Base-by-base conservation (phyloP, 257 asterid genomes). In the Nicotiana sylvestris region DNA sequence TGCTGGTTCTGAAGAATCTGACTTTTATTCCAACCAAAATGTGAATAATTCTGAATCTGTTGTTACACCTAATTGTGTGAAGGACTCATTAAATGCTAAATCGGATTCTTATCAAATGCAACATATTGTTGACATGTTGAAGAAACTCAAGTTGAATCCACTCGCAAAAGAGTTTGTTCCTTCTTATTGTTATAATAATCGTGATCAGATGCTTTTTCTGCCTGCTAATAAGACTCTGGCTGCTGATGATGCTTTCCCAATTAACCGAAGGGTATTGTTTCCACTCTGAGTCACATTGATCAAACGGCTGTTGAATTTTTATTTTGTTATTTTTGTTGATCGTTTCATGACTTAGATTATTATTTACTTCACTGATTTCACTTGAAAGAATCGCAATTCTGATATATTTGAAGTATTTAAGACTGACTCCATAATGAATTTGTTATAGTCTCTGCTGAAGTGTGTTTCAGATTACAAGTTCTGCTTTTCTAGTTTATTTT, bases 141-240 rank as follows among this genome's bases (percentile, higher is more conserved):
- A 93, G 87, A 88, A 89, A 21, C 88, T 93, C 82, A 93, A 93
- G 91, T 69, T 95, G 89, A 95, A 95, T 92, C 99, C 99, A 62
- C 81, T 87, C 81, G 99, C 99, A 9, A 92, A 93, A 91, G 99
- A 95, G 90, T 95, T 95, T 43, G 87, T 93, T 81, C 99, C 99
- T 77, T 91, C 97, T 37, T 89, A 94, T 46, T 88, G 92, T 86
- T 46, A 82, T 53, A 53, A 89, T 87, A 65, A 84, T 84, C 91
- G 90, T 57, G 92, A 90, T 81, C 94, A 91, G 78, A 85, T 87
- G 87, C 89, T 87, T 61, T 90, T 92, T 81, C 87, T 86, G 82
- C 84, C 91, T 66, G 83, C 83, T 27, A 80, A 85, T 69, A 90
- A 86, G 90, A 85, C 72, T 86, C 81, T 84, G 82, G 97, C 7